Conservation (phyloP, 495 filamentous ascomycete species). For the Viridothelium virens region DNA sequence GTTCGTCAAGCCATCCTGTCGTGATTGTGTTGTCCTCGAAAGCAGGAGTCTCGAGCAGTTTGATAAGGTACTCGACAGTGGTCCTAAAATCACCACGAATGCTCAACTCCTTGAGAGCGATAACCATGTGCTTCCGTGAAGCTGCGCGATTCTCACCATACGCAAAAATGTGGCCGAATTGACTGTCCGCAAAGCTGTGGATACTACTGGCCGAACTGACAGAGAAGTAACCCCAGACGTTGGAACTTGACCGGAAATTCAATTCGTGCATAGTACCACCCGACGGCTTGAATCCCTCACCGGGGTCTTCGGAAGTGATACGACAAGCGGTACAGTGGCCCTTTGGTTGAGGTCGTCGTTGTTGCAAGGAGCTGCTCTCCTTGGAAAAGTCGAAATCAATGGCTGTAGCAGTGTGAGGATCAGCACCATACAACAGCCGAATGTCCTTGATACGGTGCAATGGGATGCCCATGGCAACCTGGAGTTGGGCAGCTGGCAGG, state of each 20-base stretch:
- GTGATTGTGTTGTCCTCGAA: conserved; percentile 99
- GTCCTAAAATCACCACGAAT: conserved; percentile 99
- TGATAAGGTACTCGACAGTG: conserved; percentile 98
- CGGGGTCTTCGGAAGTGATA: conserved; percentile 98
- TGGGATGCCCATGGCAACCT: conserved; percentile 98
- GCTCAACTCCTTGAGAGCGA: conserved; percentile 95
- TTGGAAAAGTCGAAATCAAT: conserved; percentile 97
- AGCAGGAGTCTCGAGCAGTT: conserved; percentile 93
- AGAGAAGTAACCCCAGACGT: conserved; percentile 99
- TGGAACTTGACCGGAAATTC: conserved; percentile 97
- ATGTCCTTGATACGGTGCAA: conserved; percentile 95
- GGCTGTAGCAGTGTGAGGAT: conserved; percentile 72
- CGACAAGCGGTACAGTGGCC: conserved; percentile 96
- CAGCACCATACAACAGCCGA: conserved; percentile 88
- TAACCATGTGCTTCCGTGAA: conserved; percentile 98
- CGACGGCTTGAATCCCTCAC: conserved; percentile 98
- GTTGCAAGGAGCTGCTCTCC: conserved; percentile 72
- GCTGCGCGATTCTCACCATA: conserved; percentile 95
- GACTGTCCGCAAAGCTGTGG: conserved; percentile 97
- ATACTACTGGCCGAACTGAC: conserved; percentile 94
- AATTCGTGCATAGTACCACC: conserved; percentile 98
- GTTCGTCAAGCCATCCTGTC: conserved; percentile 96
- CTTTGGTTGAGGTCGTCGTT: conserved; percentile 84
- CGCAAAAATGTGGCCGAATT: conserved; percentile 99
- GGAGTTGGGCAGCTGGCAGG: conserved; percentile 91